A percentile compares a stretch with the other conserved stretches of the same genome.
Conservation (phyloP, 331 rosid genomes). For the Cydonia oblonga region DNA sequence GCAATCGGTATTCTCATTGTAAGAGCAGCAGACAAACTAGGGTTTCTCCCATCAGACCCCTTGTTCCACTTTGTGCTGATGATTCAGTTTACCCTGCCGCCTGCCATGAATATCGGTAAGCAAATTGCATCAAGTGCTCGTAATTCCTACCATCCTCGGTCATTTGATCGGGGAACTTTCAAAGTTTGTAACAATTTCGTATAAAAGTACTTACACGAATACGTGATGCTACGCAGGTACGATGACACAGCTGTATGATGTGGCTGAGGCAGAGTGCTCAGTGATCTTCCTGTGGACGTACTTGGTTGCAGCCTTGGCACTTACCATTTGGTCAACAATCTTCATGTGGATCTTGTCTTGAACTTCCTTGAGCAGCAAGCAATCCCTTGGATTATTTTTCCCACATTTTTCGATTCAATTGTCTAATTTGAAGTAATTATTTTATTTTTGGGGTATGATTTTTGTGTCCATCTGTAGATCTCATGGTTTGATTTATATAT, state of each 20-base stretch:
- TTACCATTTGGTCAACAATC: constrained; percentile 71
- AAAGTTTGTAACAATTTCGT: neutral
- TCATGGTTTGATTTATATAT: neutral
- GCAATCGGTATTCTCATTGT: constrained; percentile 54
- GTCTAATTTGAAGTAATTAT: neutral
- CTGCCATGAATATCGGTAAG: constrained; percentile 91
- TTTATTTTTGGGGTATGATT: neutral
- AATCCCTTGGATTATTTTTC: neutral
- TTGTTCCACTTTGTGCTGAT: constrained; percentile 59
- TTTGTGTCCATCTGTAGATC: neutral
- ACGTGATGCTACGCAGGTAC: constrained; percentile 35
- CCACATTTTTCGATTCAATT: neutral
- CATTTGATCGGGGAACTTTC: neutral
- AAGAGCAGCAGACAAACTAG: constrained; percentile 35
- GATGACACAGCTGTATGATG: constrained; percentile 72
- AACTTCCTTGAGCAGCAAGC: neutral
- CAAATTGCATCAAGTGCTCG: neutral
- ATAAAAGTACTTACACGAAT: neutral
- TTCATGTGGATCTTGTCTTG: constrained; percentile 52
- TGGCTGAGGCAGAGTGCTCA: constrained; percentile 86
- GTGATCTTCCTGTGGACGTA: constrained; percentile 78
- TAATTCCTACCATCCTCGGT: neutral
- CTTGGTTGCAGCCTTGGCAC: constrained; percentile 53
- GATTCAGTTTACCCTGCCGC: constrained; percentile 79
- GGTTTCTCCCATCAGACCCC: constrained; percentile 54